These are phyloP conservation scores for Dictyostelium citrinum DNA, from an alignment of 78 protist genomes.

Conservation along the genomic window DNA sequence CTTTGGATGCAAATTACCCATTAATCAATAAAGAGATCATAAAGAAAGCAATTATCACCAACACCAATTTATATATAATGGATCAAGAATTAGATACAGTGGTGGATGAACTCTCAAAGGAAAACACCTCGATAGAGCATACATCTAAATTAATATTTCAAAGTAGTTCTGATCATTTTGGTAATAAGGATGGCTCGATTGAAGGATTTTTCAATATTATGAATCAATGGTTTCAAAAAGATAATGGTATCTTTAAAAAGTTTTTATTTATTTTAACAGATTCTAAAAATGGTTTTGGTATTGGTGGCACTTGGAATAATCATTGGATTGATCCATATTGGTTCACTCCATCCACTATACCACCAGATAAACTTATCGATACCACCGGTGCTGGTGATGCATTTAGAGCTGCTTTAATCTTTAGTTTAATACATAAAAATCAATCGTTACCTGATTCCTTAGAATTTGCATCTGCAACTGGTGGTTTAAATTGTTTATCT, in stretches of 20 bases:
- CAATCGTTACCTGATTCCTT: background rate
- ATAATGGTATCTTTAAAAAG: background rate
- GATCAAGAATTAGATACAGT: slow-evolving; percentile 10
- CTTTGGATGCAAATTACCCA: slow-evolving; percentile 44
- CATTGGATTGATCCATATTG: background rate
- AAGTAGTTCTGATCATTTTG: slow-evolving; percentile 7
- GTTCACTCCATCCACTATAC: background rate
- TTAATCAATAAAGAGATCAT: background rate
- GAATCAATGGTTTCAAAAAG: slow-evolving; percentile 3
- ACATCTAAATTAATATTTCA: slow-evolving; percentile 1
- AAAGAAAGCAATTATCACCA: background rate
- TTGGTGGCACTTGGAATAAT: slow-evolving; percentile 5
- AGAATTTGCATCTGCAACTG: slow-evolving; percentile 19
- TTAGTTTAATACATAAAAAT: background rate
- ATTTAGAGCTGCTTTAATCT: slow-evolving; percentile 36
- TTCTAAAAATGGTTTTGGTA: slow-evolving; percentile 42
- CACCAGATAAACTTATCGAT: background rate
- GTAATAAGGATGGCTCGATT: background rate
- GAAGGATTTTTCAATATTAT: background rate
- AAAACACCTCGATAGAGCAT: background rate
- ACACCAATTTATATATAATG: slow-evolving; percentile 30
- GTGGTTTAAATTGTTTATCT: slow-evolving; percentile 27
- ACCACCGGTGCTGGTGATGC: slow-evolving; percentile 71
- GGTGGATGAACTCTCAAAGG: background rate
- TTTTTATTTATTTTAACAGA: slow-evolving; percentile 40